Base-by-base conservation (phyloP, 1,284 basidiomycete genomes). In the Tremellales sp. region DNA sequence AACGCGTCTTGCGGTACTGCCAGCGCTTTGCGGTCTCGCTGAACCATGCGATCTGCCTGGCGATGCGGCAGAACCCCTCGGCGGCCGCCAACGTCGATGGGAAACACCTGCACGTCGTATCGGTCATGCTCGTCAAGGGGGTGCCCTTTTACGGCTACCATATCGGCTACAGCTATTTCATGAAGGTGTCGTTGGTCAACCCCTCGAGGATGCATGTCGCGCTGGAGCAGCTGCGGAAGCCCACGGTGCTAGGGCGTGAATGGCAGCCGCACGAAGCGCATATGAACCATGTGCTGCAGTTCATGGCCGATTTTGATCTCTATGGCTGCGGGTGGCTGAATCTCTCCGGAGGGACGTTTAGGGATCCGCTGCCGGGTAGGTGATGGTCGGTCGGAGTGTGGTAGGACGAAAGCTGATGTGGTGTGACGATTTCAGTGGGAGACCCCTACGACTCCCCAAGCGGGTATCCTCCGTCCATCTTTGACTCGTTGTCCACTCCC, bases 121-220 rank as follows among this genome's bases (percentile, higher is more conserved):
- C 81, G 7, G 81, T 97, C 39, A 73, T 91, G 43, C 78, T 94
- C 29, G 88, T 93, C 60, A 97, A 97, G 74, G 94, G 91, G n/a
- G 76, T 88, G 19, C 86, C 87, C 57, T 97, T 97, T 70, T 98
- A 97, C 71, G 94, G 94, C 7, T 97, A 93, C 70, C 87, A 93
- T 66, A 77, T 86, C 16, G 82, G 84, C 22, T 87, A 90, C 64
- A 78, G 80, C 9, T 91, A 91, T 24, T 98, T 88, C 72, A 81
- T 98, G 71, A 97, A 97, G 71, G 81, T 98, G 41, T 77, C 82
- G 55, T 75, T 93, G 47, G 76, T 78, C 40, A 84, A 95, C 58
- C 89, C 91, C 5, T 68, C 76, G 2, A 73, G 82, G 54, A 75
- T 85, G 52, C 81, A 77, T 57, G 82, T 87, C 18, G 79, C 84